Percentiles rank a stretch among this genome's conserved stretches.
phyloP scores from a whole-genome alignment of 768 basidiomycete species.

The Leucosporidium scottii region DNA sequence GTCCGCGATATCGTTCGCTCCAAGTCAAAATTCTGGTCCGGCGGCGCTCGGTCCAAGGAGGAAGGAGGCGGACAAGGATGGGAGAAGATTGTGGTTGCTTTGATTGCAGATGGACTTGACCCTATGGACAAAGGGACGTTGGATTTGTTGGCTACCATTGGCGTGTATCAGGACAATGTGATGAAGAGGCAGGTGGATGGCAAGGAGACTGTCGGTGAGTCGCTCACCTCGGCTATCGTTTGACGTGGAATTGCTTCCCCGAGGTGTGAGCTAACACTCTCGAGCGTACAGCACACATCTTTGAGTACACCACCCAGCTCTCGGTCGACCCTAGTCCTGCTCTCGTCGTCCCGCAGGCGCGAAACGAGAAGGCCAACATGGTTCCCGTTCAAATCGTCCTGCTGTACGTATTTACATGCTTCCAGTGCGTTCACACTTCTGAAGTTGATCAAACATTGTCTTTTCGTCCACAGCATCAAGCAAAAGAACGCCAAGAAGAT shows the following conservation, averaged over 20 bases:
- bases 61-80: conserved; percentile 44
- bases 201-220: conserved; percentile 54
- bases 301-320: conserved; percentile 94
- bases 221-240: not conserved
- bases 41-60: conserved; percentile 35
- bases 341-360: conserved; percentile 75
- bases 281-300: conserved; percentile 74
- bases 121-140: conserved; percentile 67
- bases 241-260: not conserved
- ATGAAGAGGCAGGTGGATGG: conserved; percentile 32
- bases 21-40: conserved; percentile 54
- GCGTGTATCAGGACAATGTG: conserved; percentile 23
- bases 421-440: no score
- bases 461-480: conserved; percentile 37
- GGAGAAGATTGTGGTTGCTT: conserved; percentile 61
- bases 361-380: conserved; percentile 73
- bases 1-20: conserved; percentile 84
- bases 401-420: conserved; percentile 3
- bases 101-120: conserved; percentile 81
- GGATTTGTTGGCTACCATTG: conserved; percentile 45
- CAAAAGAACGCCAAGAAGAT: conserved; percentile 82
- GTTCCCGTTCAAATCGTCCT: conserved; percentile 51
- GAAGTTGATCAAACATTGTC: no score
- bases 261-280: conserved; percentile 36
- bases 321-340: conserved; percentile 84